These are phyloP conservation scores for Nicotiana rustica DNA, from an alignment of 305 asterid genomes.

Conservation along the genomic window DNA sequence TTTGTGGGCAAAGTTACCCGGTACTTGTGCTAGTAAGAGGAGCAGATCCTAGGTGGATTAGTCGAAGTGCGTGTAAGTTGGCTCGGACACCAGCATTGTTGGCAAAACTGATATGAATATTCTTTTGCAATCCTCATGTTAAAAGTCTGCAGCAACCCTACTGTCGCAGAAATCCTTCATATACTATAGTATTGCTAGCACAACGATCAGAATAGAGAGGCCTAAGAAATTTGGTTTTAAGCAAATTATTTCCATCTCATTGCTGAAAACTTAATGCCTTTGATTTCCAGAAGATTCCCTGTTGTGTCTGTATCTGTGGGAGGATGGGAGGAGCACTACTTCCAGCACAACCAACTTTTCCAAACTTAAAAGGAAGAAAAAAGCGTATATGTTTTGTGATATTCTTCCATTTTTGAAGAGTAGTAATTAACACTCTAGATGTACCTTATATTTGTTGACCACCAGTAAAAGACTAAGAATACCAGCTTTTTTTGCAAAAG, in stretches of 20 bases:
- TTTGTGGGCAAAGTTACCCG: neutral
- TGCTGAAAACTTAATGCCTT: neutral
- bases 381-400: neutral
- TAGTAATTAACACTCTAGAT: neutral
- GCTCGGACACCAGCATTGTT: neutral
- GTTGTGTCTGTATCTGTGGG: neutral
- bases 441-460: neutral
- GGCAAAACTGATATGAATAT: neutral
- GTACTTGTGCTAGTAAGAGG: neutral
- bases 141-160: constrained; percentile 24
- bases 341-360: neutral
- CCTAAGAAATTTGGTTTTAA: too few relatives aligned
- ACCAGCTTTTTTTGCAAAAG: neutral
- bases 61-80: neutral
- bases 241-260: too few relatives aligned
- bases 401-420: constrained; percentile 7
- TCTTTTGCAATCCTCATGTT: neutral
- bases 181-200: too few relatives aligned
- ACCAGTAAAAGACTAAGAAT: neutral
- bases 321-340: constrained; percentile 7
- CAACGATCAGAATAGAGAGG: too few relatives aligned
- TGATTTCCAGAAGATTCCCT: neutral
- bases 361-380: neutral
- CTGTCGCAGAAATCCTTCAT: neutral
- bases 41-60: constrained; percentile 7